These are phyloP conservation scores for Asterella californica DNA, from an alignment of 225 moss, liverwort and hornwort genomes.

Conservation along the genomic window DNA sequence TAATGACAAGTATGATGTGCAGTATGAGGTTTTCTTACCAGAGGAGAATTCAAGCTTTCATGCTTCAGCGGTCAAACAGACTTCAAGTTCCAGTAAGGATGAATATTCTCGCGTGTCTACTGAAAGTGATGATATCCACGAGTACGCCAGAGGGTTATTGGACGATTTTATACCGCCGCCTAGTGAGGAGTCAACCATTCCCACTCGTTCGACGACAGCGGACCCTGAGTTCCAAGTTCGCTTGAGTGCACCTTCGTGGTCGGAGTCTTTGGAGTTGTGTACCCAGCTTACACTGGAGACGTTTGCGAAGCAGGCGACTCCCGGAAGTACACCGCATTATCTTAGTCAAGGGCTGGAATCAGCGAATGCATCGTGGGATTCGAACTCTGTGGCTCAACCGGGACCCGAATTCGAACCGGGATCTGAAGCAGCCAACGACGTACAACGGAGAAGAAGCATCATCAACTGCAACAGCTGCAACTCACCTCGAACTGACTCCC, in stretches of 20 bases:
- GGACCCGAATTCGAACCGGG: neutral
- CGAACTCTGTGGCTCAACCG: neutral
- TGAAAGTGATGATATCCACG: neutral
- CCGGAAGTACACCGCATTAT: neutral
- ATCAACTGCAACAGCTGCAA: neutral
- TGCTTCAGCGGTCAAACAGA: neutral
- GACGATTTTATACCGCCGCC: neutral
- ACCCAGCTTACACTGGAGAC: neutral
- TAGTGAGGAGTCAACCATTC: neutral
- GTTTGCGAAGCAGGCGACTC: neutral
- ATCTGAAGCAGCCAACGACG: neutral
- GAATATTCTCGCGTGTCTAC: neutral
- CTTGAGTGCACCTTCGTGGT: neutral
- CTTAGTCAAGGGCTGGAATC: neutral
- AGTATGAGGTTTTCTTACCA: neutral
- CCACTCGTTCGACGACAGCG: neutral
- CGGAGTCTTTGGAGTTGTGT: neutral
- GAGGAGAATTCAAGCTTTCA: neutral
- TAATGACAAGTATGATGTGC: neutral
- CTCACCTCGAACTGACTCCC: neutral
- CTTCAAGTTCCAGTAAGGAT: neutral
- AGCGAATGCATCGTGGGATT: neutral
- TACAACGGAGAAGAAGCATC: neutral
- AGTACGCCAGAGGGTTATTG: neutral
- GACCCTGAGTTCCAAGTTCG: neutral